Conservation (phyloP, 2,329 filamentous ascomycete species). For the Colletotrichum australisinense region DNA sequence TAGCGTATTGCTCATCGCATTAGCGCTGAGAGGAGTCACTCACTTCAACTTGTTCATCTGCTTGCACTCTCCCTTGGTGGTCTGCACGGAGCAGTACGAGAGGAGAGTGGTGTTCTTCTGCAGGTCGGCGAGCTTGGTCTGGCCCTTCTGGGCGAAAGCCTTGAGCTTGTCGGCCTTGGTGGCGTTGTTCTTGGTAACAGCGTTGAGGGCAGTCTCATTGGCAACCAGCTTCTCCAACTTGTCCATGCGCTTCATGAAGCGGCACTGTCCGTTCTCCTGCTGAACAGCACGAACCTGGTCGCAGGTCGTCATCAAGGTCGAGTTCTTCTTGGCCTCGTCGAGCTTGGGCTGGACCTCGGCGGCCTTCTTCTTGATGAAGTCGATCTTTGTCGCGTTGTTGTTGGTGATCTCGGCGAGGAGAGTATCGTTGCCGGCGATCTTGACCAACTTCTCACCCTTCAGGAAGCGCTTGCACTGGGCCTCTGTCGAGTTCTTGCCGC, state of each 20-base stretch:
- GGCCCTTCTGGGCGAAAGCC: constrained; percentile 36
- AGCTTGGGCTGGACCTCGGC: constrained; percentile 43
- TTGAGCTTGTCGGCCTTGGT: constrained; percentile 43
- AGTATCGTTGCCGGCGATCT: constrained; percentile 50
- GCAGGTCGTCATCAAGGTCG: constrained; percentile 49
- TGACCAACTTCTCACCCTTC: constrained; percentile 43
- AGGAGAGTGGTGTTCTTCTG: constrained; percentile 29
- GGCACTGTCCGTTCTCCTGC: constrained; percentile 43
- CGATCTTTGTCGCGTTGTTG: constrained; percentile 50
- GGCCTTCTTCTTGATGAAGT: constrained; percentile 50
- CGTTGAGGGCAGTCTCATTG: constrained; percentile 40
- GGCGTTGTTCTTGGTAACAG: constrained; percentile 42
- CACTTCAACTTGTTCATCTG: constrained; percentile 26
- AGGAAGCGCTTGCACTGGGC: constrained; percentile 47
- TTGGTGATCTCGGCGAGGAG: constrained; percentile 45
- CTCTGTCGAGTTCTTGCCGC: constrained; percentile 41
- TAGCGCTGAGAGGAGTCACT: background rate
- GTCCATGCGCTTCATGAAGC: constrained; percentile 42
- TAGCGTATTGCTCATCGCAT: background rate
- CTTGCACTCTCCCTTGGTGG: constrained; percentile 29
- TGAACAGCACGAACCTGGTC: constrained; percentile 45
- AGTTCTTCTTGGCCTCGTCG: constrained; percentile 45
- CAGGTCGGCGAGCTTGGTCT: constrained; percentile 32
- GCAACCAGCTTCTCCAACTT: constrained; percentile 39
- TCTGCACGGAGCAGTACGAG: constrained; percentile 24